Base-by-base conservation (phyloP, 192 early-diverging fungal species). In the Globomyces pollinis-pini region DNA sequence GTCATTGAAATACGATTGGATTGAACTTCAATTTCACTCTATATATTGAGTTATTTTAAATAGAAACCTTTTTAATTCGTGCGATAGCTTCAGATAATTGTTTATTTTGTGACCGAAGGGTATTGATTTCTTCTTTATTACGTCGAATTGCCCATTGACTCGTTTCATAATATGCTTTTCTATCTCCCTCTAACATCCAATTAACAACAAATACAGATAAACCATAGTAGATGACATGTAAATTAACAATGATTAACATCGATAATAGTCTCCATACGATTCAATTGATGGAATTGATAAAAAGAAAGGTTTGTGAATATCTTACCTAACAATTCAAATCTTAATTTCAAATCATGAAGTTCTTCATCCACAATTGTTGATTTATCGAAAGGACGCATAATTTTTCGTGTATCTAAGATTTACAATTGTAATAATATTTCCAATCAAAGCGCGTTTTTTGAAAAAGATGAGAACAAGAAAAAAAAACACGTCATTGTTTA, bases 111-210 rank as follows among this genome's bases (percentile, higher is more conserved):
- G 23, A 33, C 12, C 77, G 52, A 41, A 84, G 66, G 8, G 41
- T 38, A 23, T 52, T 67, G n/a, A 84, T 73, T 57, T 84, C 81
- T 16, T 81, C 79, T 63, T 84, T 84, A 57, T 84, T 84, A 34
- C 72, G 69, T 15, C 77, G 64, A 49, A 84, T 84, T 0, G 81
- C 77, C 77, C 76, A 77, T 59, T 84, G 81, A 38, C 65, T 69
- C 9, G 80, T 79, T 42, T 83, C 81, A 42, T 84, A 84, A 59
- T 84, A 84, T 0, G 81, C 81, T 49, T 83, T 82, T 44, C 81
- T 29, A 39, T 84, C 81, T 9, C 81, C 79, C 74, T 84, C 81
- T 82, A 55, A 36, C n/a, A n/a, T n/a, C n/a, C n/a, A 12, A 29
- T 30, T 29, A 47, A 43, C 16, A 59, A 23, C 16, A 13, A 51